These are phyloP conservation scores for Venturia effusa DNA, from an alignment of 2,329 filamentous ascomycete species.

Conservation along the genomic window DNA sequence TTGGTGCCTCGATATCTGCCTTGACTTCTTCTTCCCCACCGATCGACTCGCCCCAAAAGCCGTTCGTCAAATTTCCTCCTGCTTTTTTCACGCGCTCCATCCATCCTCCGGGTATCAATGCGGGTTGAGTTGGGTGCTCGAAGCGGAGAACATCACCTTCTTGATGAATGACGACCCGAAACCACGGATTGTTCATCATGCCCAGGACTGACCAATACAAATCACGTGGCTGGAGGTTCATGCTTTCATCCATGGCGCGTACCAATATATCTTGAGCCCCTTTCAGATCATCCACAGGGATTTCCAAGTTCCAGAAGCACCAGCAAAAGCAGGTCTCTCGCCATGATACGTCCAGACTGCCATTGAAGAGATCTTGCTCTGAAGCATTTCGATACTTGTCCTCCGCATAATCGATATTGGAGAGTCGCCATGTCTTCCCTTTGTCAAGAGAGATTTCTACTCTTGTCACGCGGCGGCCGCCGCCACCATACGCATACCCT, in stretches of 20 bases:
- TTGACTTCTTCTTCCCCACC: conserved; percentile 34
- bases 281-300: conserved; percentile 51
- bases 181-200: conserved; percentile 99
- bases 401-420: conserved; percentile 72
- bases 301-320: conserved; percentile 78
- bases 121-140: conserved; percentile 80
- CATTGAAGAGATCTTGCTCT: conserved; percentile 61
- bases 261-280: conserved; percentile 64
- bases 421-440: conserved; percentile 68
- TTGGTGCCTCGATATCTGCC: conserved; percentile 31
- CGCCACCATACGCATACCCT: conserved; percentile 84
- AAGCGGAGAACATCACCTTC: conserved; percentile 58
- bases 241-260: conserved; percentile 79
- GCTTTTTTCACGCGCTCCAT: conserved; percentile 83
- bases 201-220: conserved; percentile 95
- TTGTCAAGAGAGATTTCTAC: conserved; percentile 77
- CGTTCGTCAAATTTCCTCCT: conserved; percentile 70
- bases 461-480: conserved; percentile 70
- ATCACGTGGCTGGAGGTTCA: conserved; percentile 78
- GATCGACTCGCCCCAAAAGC: conserved; percentile 70
- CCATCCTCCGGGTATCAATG: conserved; percentile 71
- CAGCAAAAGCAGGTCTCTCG: conserved; percentile 78
- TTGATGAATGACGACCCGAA: conserved; percentile 63
- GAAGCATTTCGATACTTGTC: conserved; percentile 63
- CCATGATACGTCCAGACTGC: conserved; percentile 69